Evolutionary conservation across 805 yeast genomes (phyloP).

Genomic region (Lipomyces mesembrius): DNA sequence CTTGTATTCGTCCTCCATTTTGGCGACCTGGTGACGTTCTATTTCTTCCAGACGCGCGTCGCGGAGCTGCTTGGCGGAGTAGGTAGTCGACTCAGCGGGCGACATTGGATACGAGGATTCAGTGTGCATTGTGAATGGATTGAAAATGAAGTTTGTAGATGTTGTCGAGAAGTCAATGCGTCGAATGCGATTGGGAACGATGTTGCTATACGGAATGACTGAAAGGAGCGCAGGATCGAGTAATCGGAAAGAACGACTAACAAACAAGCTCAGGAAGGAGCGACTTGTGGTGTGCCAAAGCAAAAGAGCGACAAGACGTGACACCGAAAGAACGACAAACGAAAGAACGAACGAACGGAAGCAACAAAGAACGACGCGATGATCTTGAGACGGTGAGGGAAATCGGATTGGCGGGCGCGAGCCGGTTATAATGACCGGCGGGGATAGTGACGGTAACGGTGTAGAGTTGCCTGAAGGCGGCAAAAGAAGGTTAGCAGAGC

Average conservation of each 20-base stretch:
- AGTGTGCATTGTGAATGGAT: constrained; percentile 7
- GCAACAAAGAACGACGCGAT: constrained; percentile 5
- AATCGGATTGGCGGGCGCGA: not conserved
- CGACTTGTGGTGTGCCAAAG: constrained; percentile 28
- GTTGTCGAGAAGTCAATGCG: not conserved
- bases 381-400: not conserved
- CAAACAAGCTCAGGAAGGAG: constrained; percentile 37
- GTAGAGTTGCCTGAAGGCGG: not conserved
- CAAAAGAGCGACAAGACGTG: not conserved
- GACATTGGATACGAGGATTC: constrained; percentile 24
- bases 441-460: not conserved
- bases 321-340: not conserved
- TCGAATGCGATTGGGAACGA: constrained; percentile 5
- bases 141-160: not conserved
- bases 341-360: constrained; percentile 11
- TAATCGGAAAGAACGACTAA: constrained; percentile 18
- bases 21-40: constrained; percentile 35
- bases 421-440: not conserved
- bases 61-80: constrained; percentile 29
- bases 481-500: constrained; percentile 2
- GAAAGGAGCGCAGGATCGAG: not conserved
- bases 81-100: constrained; percentile 31
- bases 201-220: not conserved
- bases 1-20: constrained; percentile 46
- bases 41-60: constrained; percentile 31